Evolutionary conservation across 192 early-diverging fungal genomes (phyloP).

Genomic region (Gryganskiella cystojenkinii): DNA sequence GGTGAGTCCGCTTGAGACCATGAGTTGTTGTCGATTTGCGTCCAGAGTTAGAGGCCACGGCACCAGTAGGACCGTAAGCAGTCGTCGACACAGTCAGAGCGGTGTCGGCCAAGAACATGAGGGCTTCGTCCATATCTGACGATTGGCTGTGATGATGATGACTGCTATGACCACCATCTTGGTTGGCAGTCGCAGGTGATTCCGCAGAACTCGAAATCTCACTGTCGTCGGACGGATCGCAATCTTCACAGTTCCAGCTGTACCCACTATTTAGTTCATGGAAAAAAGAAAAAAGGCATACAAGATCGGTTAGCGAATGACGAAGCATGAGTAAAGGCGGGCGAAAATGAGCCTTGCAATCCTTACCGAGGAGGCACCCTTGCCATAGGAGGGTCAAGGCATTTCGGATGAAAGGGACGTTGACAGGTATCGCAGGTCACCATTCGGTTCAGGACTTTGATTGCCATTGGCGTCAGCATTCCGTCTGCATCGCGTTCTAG

Average conservation of each 20-base stretch:
- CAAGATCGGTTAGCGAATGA: neutral
- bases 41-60: neutral
- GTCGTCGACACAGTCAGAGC: constrained; percentile 37
- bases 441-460: constrained; percentile 49
- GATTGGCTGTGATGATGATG: constrained; percentile 34
- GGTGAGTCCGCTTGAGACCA: neutral
- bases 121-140: constrained; percentile 41
- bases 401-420: constrained; percentile 48
- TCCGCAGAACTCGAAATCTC: constrained; percentile 28
- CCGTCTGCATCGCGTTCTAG: constrained; percentile 35
- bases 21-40: neutral
- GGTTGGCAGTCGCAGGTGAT: constrained; percentile 1
- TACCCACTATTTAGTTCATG: constrained; percentile 51
- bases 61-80: neutral
- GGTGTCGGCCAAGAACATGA: constrained; percentile 49
- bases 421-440: constrained; percentile 44
- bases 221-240: constrained; percentile 44
- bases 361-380: constrained; percentile 49
- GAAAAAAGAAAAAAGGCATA: neutral
- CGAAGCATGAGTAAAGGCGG: neutral
- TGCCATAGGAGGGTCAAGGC: constrained; percentile 46
- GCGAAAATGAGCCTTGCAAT: neutral
- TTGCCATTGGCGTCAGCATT: constrained; percentile 31
- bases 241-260: constrained; percentile 53
- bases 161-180: neutral